A percentile compares a stretch with the other conserved stretches of the same genome.
These are phyloP conservation scores for Candida caryicola DNA, from an alignment of 805 yeast species.

Conservation along the genomic window DNA sequence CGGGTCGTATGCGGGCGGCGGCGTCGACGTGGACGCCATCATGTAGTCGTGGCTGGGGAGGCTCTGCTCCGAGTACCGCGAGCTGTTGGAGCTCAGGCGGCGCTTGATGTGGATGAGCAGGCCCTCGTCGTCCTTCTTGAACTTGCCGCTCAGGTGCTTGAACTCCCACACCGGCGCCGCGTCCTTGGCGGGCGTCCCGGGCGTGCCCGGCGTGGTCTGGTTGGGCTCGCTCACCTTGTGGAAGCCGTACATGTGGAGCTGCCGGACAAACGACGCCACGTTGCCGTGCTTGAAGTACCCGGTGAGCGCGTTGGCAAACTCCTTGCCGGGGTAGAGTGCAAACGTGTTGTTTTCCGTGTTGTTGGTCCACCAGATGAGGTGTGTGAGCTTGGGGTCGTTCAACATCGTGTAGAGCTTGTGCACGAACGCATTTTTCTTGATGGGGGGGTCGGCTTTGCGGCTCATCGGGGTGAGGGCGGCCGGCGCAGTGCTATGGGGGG, in stretches of 20 bases:
- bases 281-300: slow-evolving; percentile 90
- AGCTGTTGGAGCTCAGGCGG: slow-evolving; percentile 40
- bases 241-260: slow-evolving; percentile 94
- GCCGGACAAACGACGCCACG: slow-evolving; percentile 89
- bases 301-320: slow-evolving; percentile 59
- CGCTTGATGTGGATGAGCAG: slow-evolving; percentile 47
- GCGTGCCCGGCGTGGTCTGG: slow-evolving; percentile 7
- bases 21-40: slow-evolving; percentile 7
- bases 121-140: slow-evolving; percentile 46
- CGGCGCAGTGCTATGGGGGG: not conserved
- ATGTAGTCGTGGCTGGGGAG: slow-evolving; percentile 10
- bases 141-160: slow-evolving; percentile 50
- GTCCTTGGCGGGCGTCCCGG: slow-evolving; percentile 16
- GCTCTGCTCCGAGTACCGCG: slow-evolving; percentile 13
- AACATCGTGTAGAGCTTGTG: slow-evolving; percentile 43
- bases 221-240: slow-evolving; percentile 66
- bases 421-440: slow-evolving; percentile 60
- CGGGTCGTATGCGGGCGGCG: slow-evolving; percentile 6
- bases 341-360: slow-evolving; percentile 50
- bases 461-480: slow-evolving; percentile 16
- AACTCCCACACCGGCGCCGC: slow-evolving; percentile 51
- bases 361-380: slow-evolving; percentile 42
- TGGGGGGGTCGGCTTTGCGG: slow-evolving; percentile 26
- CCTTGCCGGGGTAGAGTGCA: slow-evolving; percentile 62
- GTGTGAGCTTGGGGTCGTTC: slow-evolving; percentile 30